Percentiles rank a stretch among this genome's conserved stretches.
phyloP scores from a whole-genome alignment of 805 yeast species.

The Lipomyces sp. region DNA sequence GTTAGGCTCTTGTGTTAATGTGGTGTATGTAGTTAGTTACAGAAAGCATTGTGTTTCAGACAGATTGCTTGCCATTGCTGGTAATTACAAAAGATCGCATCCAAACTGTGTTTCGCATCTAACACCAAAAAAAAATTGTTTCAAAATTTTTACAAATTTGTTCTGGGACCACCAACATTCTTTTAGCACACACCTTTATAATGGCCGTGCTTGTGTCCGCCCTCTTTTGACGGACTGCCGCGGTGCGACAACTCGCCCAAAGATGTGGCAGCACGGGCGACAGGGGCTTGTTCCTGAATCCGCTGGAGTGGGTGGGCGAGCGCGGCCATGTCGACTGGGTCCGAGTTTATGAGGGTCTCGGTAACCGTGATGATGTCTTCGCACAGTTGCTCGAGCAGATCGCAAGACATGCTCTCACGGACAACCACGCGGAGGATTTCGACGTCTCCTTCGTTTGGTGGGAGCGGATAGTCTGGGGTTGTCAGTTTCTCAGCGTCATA shows the following conservation, averaged over 20 bases:
- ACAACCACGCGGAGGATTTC: slow-evolving; percentile 88
- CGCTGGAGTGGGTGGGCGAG: slow-evolving; percentile 24
- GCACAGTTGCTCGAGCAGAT: slow-evolving; percentile 53
- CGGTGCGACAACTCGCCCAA: slow-evolving; percentile 25
- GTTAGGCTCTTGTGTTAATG: not conserved
- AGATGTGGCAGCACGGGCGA: slow-evolving; percentile 15
- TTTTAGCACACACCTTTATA: slow-evolving; percentile 34
- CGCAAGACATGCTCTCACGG: slow-evolving; percentile 67
- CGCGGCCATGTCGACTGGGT: slow-evolving; percentile 21
- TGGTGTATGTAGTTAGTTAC: not conserved
- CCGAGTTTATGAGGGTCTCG: slow-evolving; percentile 24
- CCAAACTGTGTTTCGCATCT: not conserved
- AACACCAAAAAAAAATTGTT: not conserved
- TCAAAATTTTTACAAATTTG: too few relatives aligned
- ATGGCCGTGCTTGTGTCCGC: slow-evolving; percentile 27
- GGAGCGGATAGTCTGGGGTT: slow-evolving; percentile 80
- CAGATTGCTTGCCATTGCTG: not conserved
- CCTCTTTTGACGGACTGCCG: slow-evolving; percentile 8
- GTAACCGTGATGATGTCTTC: slow-evolving; percentile 25
- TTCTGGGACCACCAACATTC: not conserved
- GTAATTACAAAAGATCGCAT: not conserved
- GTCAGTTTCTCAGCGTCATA: not conserved
- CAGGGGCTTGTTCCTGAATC: slow-evolving; percentile 8
- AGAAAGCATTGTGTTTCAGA: not conserved
- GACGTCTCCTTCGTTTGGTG: slow-evolving; percentile 57